phyloP scores from a whole-genome alignment of 1,284 basidiomycete genomes.

The Volvariella surrecta region DNA sequence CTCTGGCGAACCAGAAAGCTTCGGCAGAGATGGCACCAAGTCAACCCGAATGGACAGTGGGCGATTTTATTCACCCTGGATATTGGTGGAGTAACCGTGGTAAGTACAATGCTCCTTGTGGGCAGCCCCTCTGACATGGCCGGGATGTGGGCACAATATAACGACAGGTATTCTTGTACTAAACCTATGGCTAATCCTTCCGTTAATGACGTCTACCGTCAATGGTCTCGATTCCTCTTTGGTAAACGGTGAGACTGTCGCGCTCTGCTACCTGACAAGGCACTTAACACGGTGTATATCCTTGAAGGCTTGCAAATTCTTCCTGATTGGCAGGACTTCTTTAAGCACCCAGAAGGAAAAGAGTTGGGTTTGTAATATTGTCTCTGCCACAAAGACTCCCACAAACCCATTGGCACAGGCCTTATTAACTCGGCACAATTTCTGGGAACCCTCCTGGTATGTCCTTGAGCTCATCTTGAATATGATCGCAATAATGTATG shows the following conservation, averaged over 20 bases:
- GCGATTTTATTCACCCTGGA: slow-evolving; percentile 50
- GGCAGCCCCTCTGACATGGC: too few relatives aligned
- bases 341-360: slow-evolving; percentile 40
- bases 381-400: slow-evolving; percentile 2
- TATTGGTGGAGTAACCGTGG: slow-evolving; percentile 56
- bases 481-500: too few relatives aligned
- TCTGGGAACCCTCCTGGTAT: slow-evolving; percentile 47
- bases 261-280: too few relatives aligned
- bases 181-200: slow-evolving; percentile 51
- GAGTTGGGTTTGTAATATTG: slow-evolving; percentile 33
- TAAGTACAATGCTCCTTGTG: slow-evolving; percentile 17
- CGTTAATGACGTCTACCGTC: slow-evolving; percentile 48
- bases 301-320: slow-evolving; percentile 63
- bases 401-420: slow-evolving; percentile 24
- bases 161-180: slow-evolving; percentile 45
- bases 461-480: slow-evolving; percentile 10
- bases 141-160: neutral
- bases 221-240: slow-evolving; percentile 59
- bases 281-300: too few relatives aligned
- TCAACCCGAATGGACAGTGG: slow-evolving; percentile 42
- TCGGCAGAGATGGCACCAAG: slow-evolving; percentile 21
- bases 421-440: slow-evolving; percentile 55
- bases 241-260: slow-evolving; percentile 40
- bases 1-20: too few relatives aligned
- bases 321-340: slow-evolving; percentile 50